Evolutionary conservation across 306 rosid genomes (phyloP), one percentile per base, ranked within the genome.

Genomic region (Spatholobus suberectus): DNA sequence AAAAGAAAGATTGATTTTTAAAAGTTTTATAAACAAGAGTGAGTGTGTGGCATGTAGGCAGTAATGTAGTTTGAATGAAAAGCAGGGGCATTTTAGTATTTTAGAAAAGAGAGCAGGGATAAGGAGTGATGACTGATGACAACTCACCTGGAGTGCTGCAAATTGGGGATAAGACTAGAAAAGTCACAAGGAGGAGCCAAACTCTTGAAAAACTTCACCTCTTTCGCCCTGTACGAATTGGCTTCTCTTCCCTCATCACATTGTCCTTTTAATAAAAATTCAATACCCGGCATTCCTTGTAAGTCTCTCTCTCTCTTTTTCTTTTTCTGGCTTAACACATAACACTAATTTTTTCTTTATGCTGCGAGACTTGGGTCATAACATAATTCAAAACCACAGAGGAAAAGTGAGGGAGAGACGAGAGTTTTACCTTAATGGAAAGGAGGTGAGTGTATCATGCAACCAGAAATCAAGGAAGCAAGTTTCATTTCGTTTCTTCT

Each of bases 131-230:
- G 32, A 29, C n/a, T 57, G 57, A 23, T 20, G 32, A 38, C 24
- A 51, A 51, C 18, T 75, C 21, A 90, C 93, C 87, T 79, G 93
- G 94, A 49, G 88, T 70, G 66, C 3, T 40, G 77, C 78, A 85
- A 70, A 92, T 32, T 14, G 95, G 95, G 85, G 97, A 86, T 58
- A 92, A 84, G 83, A 76, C 75, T 1, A 92, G 85, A 59, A 89
- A 29, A 1, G 95, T 90, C 82, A 85, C 81, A 78, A 91, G 95
- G 92, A 62, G 93, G 89, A 84, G 82, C 89, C 77, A 92, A 63
- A 83, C 65, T 82, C 77, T 79, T 89, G 49, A 84, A 52, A n/a
- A 74, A 69, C 75, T 73, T 76, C 59, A 86, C 57, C 71, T 85
- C 47, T 5, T 76, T 78, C 11, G 62, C 67, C 47, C 61, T 44